A percentile compares a stretch with the other conserved stretches of the same genome.
phyloP scores from a whole-genome alignment of 768 basidiomycete species.

The Lactarius sanguifluus region DNA sequence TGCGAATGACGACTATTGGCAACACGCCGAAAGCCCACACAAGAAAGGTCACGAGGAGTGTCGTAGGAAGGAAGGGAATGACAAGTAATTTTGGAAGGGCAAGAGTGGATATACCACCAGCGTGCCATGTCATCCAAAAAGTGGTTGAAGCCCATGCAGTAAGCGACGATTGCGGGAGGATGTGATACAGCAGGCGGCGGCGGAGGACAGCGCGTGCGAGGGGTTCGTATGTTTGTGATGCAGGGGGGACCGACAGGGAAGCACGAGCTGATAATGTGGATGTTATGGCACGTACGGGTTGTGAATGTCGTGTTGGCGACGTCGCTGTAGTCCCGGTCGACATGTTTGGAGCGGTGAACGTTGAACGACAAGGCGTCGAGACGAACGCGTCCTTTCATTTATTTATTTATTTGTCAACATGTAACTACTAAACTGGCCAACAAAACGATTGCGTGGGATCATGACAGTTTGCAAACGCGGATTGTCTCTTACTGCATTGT shows the following conservation, averaged over 20 bases:
- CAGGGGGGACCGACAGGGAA: conserved; percentile 54
- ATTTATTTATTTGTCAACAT: background rate
- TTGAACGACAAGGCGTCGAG: background rate
- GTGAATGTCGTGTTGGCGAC: conserved; percentile 29
- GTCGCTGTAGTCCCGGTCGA: background rate
- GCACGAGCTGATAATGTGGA: conserved; percentile 44
- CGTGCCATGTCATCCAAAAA: conserved; percentile 46
- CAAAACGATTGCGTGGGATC: too few relatives aligned
- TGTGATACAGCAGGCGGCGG: conserved; percentile 55
- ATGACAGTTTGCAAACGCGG: too few relatives aligned
- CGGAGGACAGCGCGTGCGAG: conserved; percentile 60
- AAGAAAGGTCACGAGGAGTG: conserved; percentile 42
- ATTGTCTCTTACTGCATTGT: too few relatives aligned
- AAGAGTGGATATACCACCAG: conserved; percentile 38
- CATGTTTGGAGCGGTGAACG: background rate
- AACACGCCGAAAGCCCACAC: conserved; percentile 55
- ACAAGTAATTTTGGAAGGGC: conserved; percentile 43
- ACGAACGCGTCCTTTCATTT: background rate
- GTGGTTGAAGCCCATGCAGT: conserved; percentile 47
- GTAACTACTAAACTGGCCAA: background rate
- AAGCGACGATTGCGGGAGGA: conserved; percentile 52
- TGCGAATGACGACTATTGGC: conserved; percentile 58
- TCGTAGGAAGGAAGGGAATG: conserved; percentile 39
- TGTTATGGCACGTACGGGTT: conserved; percentile 46
- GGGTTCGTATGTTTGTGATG: conserved; percentile 63